These are phyloP conservation scores for Beta vulgaris DNA, from an alignment of 148 eudicot genomes.

Conservation along the genomic window DNA sequence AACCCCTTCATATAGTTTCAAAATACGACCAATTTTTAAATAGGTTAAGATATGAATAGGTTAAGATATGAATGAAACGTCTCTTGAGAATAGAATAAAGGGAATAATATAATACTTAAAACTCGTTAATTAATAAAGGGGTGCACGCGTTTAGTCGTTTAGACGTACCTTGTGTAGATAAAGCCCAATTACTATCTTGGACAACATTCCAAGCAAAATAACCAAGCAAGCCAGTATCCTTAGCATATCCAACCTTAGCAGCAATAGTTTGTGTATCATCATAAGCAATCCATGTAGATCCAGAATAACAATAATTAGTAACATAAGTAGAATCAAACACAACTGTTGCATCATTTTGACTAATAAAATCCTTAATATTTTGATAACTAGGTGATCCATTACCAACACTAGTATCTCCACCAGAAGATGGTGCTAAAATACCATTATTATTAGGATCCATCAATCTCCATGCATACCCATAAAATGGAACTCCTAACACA, in stretches of 20 bases:
- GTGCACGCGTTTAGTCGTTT: too few species aligned
- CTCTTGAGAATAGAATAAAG: too few species aligned
- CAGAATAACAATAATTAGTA: slow-evolving; percentile 46
- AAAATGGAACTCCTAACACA: not conserved
- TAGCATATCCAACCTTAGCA: slow-evolving; percentile 49
- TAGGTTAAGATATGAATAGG: too few species aligned
- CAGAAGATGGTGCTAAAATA: slow-evolving; percentile 33
- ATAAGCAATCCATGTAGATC: slow-evolving; percentile 59
- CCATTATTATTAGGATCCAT: not conserved
- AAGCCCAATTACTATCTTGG: slow-evolving; percentile 45
- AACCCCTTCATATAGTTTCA: too few species aligned
- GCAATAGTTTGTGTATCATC: slow-evolving; percentile 45
- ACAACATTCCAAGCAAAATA: slow-evolving; percentile 58
- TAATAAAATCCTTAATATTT: slow-evolving; percentile 29
- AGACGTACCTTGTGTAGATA: slow-evolving; percentile 44
- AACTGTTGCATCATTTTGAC: slow-evolving; percentile 22
- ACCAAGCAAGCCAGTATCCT: slow-evolving; percentile 39
- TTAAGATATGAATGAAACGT: too few species aligned
- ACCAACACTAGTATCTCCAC: slow-evolving; percentile 24
- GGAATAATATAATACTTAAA: too few species aligned
- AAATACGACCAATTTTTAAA: too few species aligned
- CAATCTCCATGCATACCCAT: slow-evolving; percentile 2
- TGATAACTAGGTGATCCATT: slow-evolving; percentile 24
- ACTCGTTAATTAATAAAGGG: not conserved
- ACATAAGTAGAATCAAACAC: slow-evolving; percentile 37